Base-by-base conservation (phyloP, 345 rosid genomes). In the Lepidium sativum region DNA sequence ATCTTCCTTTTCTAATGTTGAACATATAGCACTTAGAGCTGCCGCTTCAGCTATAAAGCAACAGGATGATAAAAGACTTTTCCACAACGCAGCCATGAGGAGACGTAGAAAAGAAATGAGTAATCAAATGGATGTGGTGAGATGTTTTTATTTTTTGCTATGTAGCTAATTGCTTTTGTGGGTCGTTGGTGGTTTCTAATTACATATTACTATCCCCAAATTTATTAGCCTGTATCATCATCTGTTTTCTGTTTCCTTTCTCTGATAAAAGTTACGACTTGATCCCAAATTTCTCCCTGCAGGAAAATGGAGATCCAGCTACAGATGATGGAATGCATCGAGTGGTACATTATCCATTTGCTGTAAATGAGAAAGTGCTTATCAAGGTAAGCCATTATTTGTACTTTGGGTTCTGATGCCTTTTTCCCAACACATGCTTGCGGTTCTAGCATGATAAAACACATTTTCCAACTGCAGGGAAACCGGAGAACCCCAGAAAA, bases 401-500 rank as follows among this genome's bases (percentile, higher is more conserved):
- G 14, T 23, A 39, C 31, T 6, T 47, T 49, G 37, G 39, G 18
- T 49, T 53, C 33, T 10, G 58, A 10, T 11, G n/a, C 2, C 9
- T 40, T 17, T 61, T 18, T 32, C 18, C n/a, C n/a, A 34, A 11
- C 58, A 9, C 16, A 21, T 45, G 29, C 25, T 41, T 54, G 34
- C 57, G 57, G 7, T 31, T 54, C n/a, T 61, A 37, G 27, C 54
- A 37, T 9, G 49, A 10, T 68, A 43, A 59, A 35, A 47, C 60
- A 67, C 1, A 27, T 5, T 61, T 65, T 70, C 38, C 72, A 39
- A 74, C 17, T 76, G 34, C 81, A 94, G 99, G 99, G 97, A 62
- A 94, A 94, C 73, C 74, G 88, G 72, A 82, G 99, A 76, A 94
- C 99, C 6, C 97, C 96, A 0, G 99, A 86, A 68, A 94, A 90